phyloP scores from a whole-genome alignment of 306 rosid species.

The Gynostemma pentaphyllum region DNA sequence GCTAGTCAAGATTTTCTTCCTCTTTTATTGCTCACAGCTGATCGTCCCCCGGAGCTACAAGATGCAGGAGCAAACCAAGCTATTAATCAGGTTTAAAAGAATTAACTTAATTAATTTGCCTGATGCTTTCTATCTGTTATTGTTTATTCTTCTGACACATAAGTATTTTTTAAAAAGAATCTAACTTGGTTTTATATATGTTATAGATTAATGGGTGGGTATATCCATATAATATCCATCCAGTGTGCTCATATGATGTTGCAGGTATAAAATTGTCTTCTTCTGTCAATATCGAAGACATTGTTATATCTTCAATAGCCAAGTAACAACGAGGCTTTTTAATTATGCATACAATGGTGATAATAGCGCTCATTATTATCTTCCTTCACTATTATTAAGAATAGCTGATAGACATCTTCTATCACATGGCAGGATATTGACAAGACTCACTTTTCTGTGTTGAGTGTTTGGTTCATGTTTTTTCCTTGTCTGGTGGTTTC shows the following conservation, averaged over 20 bases:
- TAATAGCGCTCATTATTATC: background rate
- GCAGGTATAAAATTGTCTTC: background rate
- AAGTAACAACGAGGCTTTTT: background rate
- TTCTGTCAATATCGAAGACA: background rate
- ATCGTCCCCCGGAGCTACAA: conserved; percentile 82
- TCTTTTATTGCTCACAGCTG: conserved; percentile 84
- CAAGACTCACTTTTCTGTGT: background rate
- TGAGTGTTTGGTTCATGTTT: background rate
- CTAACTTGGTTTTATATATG: background rate
- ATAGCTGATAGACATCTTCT: background rate
- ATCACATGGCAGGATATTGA: background rate
- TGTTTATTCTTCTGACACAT: conserved; percentile 7
- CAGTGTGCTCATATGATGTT: background rate
- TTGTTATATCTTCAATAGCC: background rate
- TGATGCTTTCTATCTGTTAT: conserved; percentile 1
- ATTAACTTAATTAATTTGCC: background rate
- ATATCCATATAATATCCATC: background rate
- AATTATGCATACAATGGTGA: background rate
- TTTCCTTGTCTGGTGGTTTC: conserved; percentile 6
- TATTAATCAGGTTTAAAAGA: conserved; percentile 61
- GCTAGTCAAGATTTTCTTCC: conserved; percentile 93
- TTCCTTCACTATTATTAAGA: background rate
- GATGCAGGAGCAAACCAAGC: conserved; percentile 89
- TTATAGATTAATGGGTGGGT: background rate
- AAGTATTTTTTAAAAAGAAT: background rate